Conservation (phyloP, 2,329 filamentous ascomycete species). For the Neoarthrinium moseri region DNA sequence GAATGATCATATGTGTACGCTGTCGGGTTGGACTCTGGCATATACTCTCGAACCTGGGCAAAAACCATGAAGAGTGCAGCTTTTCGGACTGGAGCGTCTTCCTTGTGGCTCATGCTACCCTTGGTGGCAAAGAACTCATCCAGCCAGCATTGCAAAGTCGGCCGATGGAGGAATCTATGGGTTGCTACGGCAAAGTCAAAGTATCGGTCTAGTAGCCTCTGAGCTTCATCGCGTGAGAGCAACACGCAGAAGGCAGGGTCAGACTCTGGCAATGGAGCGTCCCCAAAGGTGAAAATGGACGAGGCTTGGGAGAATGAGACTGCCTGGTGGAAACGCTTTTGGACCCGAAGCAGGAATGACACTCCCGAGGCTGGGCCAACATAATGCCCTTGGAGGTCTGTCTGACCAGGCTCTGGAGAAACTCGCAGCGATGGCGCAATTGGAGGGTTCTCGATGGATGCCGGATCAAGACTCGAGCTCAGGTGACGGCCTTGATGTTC, state of each 20-base stretch:
- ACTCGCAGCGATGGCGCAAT: slow-evolving; percentile 28
- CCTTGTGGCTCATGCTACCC: slow-evolving; percentile 35
- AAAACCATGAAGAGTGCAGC: slow-evolving; percentile 40
- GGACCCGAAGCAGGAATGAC: slow-evolving; percentile 48
- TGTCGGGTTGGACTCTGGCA: slow-evolving; percentile 27
- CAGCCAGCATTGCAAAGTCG: slow-evolving; percentile 40
- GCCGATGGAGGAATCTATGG: slow-evolving; percentile 41
- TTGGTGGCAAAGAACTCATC: slow-evolving; percentile 44
- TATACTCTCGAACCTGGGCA: slow-evolving; percentile 47
- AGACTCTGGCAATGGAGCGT: slow-evolving; percentile 44
- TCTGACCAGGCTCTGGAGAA: slow-evolving; percentile 44
- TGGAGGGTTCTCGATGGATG: too few species aligned
- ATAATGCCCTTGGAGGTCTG: slow-evolving; percentile 44
- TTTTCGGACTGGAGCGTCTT: slow-evolving; percentile 36
- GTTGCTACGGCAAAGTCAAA: slow-evolving; percentile 42
- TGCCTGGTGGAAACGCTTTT: slow-evolving; percentile 44
- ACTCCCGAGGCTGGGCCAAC: slow-evolving; percentile 46
- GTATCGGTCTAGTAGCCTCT: slow-evolving; percentile 32
- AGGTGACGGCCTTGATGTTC: too few species aligned
- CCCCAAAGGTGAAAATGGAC: slow-evolving; percentile 49
- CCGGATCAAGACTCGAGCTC: too few species aligned
- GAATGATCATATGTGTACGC: slow-evolving; percentile 21
- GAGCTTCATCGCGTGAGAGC: slow-evolving; percentile 27
- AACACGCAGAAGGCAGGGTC: slow-evolving; percentile 42
- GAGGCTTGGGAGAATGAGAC: slow-evolving; percentile 32